These are phyloP conservation scores for Eremochloa ophiuroides DNA, from an alignment of 176 grass and related monocot species.

Conservation along the genomic window DNA sequence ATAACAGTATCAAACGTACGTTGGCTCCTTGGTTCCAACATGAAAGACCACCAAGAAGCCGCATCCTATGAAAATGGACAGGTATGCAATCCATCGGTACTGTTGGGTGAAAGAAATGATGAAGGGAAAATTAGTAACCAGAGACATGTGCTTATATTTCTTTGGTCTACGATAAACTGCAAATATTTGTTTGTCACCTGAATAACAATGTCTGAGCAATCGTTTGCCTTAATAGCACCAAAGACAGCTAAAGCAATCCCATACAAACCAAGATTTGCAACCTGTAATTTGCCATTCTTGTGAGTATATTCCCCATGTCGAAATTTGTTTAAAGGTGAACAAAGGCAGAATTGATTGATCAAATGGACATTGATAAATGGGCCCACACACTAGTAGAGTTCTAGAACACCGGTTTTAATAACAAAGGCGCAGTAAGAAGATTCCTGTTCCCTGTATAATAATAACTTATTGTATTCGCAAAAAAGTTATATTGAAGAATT, in stretches of 20 bases:
- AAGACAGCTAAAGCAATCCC: conserved; percentile 55
- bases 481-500: not conserved
- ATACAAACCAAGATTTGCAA: conserved; percentile 69
- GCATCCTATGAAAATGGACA: conserved; percentile 66
- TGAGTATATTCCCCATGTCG: conserved; percentile 26
- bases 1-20: conserved; percentile 14
- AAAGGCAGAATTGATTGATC: not conserved
- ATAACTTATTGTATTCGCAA: not conserved
- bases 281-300: conserved; percentile 32
- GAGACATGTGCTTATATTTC: not conserved
- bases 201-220: conserved; percentile 48
- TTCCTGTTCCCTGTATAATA: not conserved
- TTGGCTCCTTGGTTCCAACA: conserved; percentile 54
- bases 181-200: conserved; percentile 27
- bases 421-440: not conserved
- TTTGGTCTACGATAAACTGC: not conserved
- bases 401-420: not conserved
- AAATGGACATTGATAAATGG: not conserved
- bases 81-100: conserved; percentile 74
- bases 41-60: conserved; percentile 57
- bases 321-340: not conserved
- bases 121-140: not conserved
- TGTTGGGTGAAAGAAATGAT: not conserved
- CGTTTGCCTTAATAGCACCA: conserved; percentile 27
- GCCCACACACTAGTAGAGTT: not conserved